These are phyloP conservation scores for Tillandsia leiboldiana DNA, from an alignment of 176 grass and related monocot species.

Conservation along the genomic window DNA sequence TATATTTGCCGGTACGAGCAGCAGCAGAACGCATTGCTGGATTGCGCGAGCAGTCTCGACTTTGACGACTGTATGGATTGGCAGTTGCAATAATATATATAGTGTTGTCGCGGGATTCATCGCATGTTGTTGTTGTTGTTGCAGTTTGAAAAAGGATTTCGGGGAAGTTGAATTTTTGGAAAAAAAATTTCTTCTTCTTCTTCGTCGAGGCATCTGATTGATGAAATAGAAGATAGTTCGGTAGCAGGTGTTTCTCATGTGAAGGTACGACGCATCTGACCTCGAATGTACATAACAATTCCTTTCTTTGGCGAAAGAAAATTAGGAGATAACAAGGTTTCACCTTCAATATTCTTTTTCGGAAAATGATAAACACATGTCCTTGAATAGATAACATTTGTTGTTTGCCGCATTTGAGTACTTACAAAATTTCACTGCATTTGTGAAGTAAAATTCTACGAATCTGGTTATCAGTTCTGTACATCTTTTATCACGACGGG, in stretches of 20 bases:
- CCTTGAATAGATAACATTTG: no score
- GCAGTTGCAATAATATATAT: slow-evolving; percentile 35
- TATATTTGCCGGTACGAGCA: slow-evolving; percentile 98
- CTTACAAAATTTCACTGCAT: no score
- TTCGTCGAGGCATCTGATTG: neutral
- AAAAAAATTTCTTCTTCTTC: neutral
- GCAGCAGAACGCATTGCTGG: slow-evolving; percentile 79
- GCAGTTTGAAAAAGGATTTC: neutral
- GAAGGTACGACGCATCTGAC: neutral
- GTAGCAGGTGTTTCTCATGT: neutral
- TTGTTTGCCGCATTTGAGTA: no score
- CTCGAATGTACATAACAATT: neutral
- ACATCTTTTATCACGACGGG: no score
- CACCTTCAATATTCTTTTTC: neutral
- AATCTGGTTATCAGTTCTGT: neutral
- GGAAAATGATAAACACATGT: neutral
- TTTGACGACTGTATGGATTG: slow-evolving; percentile 83
- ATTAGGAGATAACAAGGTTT: neutral
- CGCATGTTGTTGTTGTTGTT: neutral
- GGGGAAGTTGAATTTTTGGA: neutral
- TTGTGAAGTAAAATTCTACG: neutral
- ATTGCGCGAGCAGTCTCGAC: slow-evolving; percentile 81
- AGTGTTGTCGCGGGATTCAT: no score
- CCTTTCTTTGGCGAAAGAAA: neutral
- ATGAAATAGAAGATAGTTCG: neutral